Conservation (phyloP, 73 alveolate genomes). For the Paramecium octaurelia region DNA sequence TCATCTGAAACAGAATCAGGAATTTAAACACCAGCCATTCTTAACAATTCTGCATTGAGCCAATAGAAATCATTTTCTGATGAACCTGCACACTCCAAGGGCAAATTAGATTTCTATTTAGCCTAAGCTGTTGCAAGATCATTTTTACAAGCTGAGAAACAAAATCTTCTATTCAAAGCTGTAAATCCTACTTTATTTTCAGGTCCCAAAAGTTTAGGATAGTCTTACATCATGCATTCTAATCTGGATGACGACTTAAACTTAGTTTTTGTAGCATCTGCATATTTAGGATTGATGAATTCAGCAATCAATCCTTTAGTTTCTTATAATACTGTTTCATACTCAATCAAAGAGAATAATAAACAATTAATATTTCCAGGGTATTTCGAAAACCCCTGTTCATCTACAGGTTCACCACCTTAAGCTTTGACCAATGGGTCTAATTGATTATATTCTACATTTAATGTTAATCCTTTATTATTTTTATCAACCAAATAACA, state of each 20-base stretch:
- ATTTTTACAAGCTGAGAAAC: slow-evolving; percentile 96
- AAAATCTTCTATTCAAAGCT: slow-evolving; percentile 88
- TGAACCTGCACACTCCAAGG: slow-evolving; percentile 87
- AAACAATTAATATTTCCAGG: slow-evolving; percentile 95
- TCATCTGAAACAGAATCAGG: slow-evolving; percentile 65
- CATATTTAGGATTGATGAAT: slow-evolving; percentile 98
- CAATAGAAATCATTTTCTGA: slow-evolving; percentile 87
- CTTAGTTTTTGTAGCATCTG: slow-evolving; percentile 85
- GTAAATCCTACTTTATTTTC: slow-evolving; percentile 91
- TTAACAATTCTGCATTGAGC: slow-evolving; percentile 74
- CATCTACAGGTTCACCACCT: slow-evolving; percentile 92
- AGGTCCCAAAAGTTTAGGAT: slow-evolving; percentile 85
- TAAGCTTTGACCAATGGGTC: slow-evolving; percentile 90
- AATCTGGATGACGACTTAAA: slow-evolving; percentile 97
- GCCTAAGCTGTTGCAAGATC: slow-evolving; percentile 86
- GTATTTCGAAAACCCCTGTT: slow-evolving; percentile 86
- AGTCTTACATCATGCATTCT: slow-evolving; percentile 99
- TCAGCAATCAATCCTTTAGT: slow-evolving; percentile 97
- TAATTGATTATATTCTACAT: slow-evolving; percentile 95
- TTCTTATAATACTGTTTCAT: slow-evolving; percentile 73
- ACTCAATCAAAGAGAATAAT: slow-evolving; percentile 70
- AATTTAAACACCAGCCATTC: slow-evolving; percentile 77
- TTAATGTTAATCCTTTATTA: slow-evolving; percentile 75
- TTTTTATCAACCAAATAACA: slow-evolving; percentile 71
- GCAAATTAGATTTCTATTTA: slow-evolving; percentile 70